Evolutionary conservation across 495 filamentous ascomycete species (phyloP), one percentile per base, ranked within the genome.

Genomic region (Cercophora scortea): DNA sequence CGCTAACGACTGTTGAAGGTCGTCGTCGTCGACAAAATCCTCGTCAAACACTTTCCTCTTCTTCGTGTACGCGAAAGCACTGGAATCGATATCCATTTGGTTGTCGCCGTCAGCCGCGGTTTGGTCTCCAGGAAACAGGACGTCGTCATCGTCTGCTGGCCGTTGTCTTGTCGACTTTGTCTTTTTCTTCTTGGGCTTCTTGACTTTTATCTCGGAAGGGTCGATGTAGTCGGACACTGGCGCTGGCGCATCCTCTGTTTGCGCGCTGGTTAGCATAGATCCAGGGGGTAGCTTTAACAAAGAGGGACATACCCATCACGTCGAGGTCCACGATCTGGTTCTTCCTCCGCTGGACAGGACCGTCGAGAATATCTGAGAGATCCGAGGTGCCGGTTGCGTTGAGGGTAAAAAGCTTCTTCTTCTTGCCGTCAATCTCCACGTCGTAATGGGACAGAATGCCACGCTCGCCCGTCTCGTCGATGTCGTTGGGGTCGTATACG

Each of bases 141-240:
- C 84, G 40, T 91, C 87, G 17, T 95, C 89, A 39, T 89, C 87
- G 50, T 93, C 87, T 10, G 67, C 68, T 6, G 76, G 73, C 46
- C 80, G 82, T 60, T 85, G 81, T 49, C 87, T 77, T 10, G 87
- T 89, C 40, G 84, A 76, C 60, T 89, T 90, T 8, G 79, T 73
- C 71, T 93, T 95, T 72, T 88, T 93, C 74, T 92, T 96, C 68
- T 94, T 96, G 3, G 89, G 85, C 68, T 96, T 96, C 69, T 85
- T 88, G 53, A 95, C 78, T 66, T 94, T 96, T 59, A 95, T 72
- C 58, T 92, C 86, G 17, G 85, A 86, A 39, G 85, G 66, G 53
- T 95, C 90, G 62, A 91, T 76, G 65, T 96, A 97, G 69, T 98
- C 93, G 15, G 90, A 95, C 6, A 71, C 65, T 3, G 83, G 80